phyloP scores from a whole-genome alignment of 495 filamentous ascomycete species.

The Hypoxylon rickii region DNA sequence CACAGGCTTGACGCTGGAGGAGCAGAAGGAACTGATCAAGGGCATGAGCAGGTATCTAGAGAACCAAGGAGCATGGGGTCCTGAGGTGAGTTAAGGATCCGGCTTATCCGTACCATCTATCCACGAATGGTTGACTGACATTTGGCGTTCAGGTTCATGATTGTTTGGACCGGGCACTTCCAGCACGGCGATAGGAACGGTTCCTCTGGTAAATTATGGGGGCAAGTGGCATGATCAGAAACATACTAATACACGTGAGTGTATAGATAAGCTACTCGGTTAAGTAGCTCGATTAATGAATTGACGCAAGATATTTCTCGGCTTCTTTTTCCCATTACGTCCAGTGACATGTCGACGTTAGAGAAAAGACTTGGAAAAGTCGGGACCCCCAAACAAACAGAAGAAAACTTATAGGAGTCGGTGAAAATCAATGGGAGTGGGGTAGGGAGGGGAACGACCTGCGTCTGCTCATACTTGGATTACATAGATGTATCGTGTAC shows the following conservation, averaged over 20 bases:
- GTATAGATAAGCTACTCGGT: conserved; percentile 19
- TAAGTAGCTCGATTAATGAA: conserved; percentile 31
- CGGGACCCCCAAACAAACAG: no score
- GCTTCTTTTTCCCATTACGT: not conserved
- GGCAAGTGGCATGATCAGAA: not conserved
- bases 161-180: conserved; percentile 32
- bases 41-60: conserved; percentile 82
- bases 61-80: conserved; percentile 75
- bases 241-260: conserved; percentile 1
- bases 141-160: conserved; percentile 29
- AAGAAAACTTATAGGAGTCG: no score
- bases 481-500: no score
- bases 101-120: not conserved
- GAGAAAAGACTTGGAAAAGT: no score
- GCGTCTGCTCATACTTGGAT: no score
- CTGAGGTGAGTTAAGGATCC: conserved; percentile 55
- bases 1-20: conserved; percentile 77
- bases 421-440: no score
- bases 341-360: no score
- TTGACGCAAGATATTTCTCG: conserved; percentile 21
- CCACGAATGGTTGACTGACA: not conserved
- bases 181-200: conserved; percentile 29
- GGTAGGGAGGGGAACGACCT: no score
- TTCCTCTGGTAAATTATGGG: conserved; percentile 6
- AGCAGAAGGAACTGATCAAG: conserved; percentile 87